Conservation (phyloP, 83 land plant species). For the Picea abies region DNA sequence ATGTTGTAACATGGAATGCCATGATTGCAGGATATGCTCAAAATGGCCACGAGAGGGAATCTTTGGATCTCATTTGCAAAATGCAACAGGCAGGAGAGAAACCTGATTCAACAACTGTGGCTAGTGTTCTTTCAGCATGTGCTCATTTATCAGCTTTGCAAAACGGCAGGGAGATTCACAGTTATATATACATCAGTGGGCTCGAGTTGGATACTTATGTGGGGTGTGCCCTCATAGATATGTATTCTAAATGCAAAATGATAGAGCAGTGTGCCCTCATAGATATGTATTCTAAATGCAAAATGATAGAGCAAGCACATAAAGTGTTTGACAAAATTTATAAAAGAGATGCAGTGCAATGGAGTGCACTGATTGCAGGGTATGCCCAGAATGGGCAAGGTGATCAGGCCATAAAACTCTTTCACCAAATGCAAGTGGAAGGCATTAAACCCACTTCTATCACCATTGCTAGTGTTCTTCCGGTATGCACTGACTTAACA, state of each 20-base stretch:
- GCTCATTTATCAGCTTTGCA: conserved; percentile 52
- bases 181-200: conserved; percentile 41
- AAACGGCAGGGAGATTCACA: conserved; percentile 59
- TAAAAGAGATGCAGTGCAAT: conserved; percentile 3
- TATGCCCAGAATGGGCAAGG: conserved; percentile 14
- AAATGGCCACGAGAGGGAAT: conserved; percentile 1
- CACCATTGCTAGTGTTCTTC: conserved; percentile 14
- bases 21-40: conserved; percentile 55
- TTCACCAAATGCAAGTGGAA: not conserved
- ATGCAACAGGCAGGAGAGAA: conserved; percentile 7
- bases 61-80: conserved; percentile 2
- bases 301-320: conserved; percentile 31
- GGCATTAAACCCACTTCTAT: not conserved
- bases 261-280: conserved; percentile 45
- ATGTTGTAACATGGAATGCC: conserved; percentile 63
- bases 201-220: conserved; percentile 47
- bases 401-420: not conserved
- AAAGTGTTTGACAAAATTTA: conserved; percentile 38
- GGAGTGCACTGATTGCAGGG: conserved; percentile 13
- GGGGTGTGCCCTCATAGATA: conserved; percentile 59
- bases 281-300: conserved; percentile 60
- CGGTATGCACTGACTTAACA: not conserved
- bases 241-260: conserved; percentile 58
- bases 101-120: conserved; percentile 41
- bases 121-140: conserved; percentile 73